Conservation (phyloP, 2,329 filamentous ascomycete species). For the Claviceps sorghi region DNA sequence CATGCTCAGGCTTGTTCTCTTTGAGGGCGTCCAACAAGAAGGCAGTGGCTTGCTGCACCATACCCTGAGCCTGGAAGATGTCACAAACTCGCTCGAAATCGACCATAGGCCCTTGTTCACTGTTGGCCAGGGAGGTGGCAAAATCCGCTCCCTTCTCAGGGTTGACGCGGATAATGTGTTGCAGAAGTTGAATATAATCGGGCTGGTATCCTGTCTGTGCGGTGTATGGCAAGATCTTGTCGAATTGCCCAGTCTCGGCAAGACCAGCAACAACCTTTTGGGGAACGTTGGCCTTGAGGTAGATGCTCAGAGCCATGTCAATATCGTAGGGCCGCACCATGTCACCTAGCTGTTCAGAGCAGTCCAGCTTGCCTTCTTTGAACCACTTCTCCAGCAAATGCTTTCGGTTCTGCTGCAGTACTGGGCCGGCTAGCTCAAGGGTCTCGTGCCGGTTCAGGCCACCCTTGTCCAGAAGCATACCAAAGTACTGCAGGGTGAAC, state of each 20-base stretch:
- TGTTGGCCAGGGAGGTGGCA: conserved; percentile 78
- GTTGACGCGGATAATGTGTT: conserved; percentile 83
- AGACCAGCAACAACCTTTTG: conserved; percentile 92
- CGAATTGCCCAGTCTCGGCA: conserved; percentile 90
- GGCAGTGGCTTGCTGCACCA: conserved; percentile 96
- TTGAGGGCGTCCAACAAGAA: conserved; percentile 93
- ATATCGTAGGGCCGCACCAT: conserved; percentile 82
- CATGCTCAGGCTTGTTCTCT: conserved; percentile 88
- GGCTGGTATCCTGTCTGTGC: conserved; percentile 76
- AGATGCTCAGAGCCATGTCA: conserved; percentile 74
- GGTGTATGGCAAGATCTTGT: conserved; percentile 88
- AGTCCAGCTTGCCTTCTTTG: conserved; percentile 87
- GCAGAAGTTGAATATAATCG: conserved; percentile 84
- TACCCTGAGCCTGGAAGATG: conserved; percentile 94
- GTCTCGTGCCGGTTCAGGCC: conserved; percentile 86
- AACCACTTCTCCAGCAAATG: conserved; percentile 97
- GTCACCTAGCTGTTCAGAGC: conserved; percentile 92
- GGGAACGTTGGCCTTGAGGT: conserved; percentile 76
- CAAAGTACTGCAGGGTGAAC: conserved; percentile 92
- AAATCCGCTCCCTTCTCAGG: conserved; percentile 93
- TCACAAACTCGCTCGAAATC: conserved; percentile 92
- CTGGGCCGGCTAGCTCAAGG: conserved; percentile 80
- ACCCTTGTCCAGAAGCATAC: conserved; percentile 92
- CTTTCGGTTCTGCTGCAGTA: conserved; percentile 85
- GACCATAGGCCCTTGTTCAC: conserved; percentile 73